These are phyloP conservation scores for Grigorovia transvaalensis DNA, from an alignment of 805 yeast genomes.

Conservation along the genomic window DNA sequence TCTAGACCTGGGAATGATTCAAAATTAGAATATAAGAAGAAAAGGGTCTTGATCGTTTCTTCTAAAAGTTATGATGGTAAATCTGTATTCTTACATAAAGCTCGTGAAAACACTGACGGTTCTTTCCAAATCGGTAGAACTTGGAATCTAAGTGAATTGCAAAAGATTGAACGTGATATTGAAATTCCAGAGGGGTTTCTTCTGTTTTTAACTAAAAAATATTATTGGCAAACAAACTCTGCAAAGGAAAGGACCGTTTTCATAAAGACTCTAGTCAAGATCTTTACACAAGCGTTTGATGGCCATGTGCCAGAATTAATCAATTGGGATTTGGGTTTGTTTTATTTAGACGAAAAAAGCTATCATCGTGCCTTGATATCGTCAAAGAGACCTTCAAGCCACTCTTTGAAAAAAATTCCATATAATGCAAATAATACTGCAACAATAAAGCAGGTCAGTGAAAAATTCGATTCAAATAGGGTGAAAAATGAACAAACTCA, in stretches of 20 bases:
- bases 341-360: slow-evolving; percentile 31
- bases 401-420: slow-evolving; percentile 16
- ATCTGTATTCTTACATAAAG: slow-evolving; percentile 74
- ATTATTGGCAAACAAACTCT: slow-evolving; percentile 69
- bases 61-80: slow-evolving; percentile 48
- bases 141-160: slow-evolving; percentile 73
- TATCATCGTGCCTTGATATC: slow-evolving; percentile 27
- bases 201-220: slow-evolving; percentile 59
- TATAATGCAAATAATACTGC: slow-evolving; percentile 17
- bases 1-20: slow-evolving; percentile 54
- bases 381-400: not conserved
- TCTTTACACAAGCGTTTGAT: slow-evolving; percentile 44
- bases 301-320: slow-evolving; percentile 45
- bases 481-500: not conserved
- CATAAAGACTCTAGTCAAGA: slow-evolving; percentile 40
- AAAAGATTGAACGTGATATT: slow-evolving; percentile 42
- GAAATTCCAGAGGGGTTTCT: slow-evolving; percentile 47
- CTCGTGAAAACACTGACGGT: slow-evolving; percentile 66
- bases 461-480: not conserved
- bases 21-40: slow-evolving; percentile 41
- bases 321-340: slow-evolving; percentile 39
- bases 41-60: slow-evolving; percentile 41
- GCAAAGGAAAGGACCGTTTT: slow-evolving; percentile 51
- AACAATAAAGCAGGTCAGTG: not conserved
- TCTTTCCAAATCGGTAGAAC: slow-evolving; percentile 83